These are phyloP conservation scores for Ophidiomyces ophidiicola DNA, from an alignment of 2,329 filamentous ascomycete species.

Conservation along the genomic window DNA sequence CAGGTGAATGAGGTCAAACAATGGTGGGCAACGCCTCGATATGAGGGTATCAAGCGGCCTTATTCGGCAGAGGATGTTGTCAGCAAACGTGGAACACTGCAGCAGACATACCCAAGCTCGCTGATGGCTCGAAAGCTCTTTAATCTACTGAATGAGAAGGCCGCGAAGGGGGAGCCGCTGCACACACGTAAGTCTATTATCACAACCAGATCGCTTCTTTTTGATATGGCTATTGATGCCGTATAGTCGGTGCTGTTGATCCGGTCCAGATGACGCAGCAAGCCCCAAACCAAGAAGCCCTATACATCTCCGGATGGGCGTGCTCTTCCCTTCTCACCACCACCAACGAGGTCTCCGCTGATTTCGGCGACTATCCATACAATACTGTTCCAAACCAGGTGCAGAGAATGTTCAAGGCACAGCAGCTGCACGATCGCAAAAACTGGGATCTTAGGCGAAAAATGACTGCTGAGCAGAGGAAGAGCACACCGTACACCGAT, in stretches of 20 bases:
- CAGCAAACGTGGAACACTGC: slow-evolving; percentile 77
- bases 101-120: slow-evolving; percentile 81
- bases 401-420: slow-evolving; percentile 87
- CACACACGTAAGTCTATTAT: slow-evolving; percentile 63
- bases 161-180: slow-evolving; percentile 69
- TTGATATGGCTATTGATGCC: slow-evolving; percentile 9
- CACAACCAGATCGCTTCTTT: too few relatives aligned
- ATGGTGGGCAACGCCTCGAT: slow-evolving; percentile 84
- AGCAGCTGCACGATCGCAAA: slow-evolving; percentile 92
- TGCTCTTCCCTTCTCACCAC: slow-evolving; percentile 86
- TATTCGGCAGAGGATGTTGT: slow-evolving; percentile 87
- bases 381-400: slow-evolving; percentile 98
- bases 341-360: slow-evolving; percentile 93
- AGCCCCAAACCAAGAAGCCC: slow-evolving; percentile 84
- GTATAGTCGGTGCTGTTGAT: slow-evolving; percentile 87
- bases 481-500: slow-evolving; percentile 69
- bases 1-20: slow-evolving; percentile 74
- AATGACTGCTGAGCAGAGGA: slow-evolving; percentile 60
- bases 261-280: slow-evolving; percentile 99
- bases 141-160: slow-evolving; percentile 67
- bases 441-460: slow-evolving; percentile 79
- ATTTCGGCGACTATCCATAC: slow-evolving; percentile 98
- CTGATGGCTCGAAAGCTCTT: slow-evolving; percentile 93
- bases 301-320: slow-evolving; percentile 95
- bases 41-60: slow-evolving; percentile 76